Percentiles rank a stretch among this genome's conserved stretches.
These are phyloP conservation scores for Chlamydomonas incerta DNA, from an alignment of 139 green algal species.

Conservation along the genomic window DNA sequence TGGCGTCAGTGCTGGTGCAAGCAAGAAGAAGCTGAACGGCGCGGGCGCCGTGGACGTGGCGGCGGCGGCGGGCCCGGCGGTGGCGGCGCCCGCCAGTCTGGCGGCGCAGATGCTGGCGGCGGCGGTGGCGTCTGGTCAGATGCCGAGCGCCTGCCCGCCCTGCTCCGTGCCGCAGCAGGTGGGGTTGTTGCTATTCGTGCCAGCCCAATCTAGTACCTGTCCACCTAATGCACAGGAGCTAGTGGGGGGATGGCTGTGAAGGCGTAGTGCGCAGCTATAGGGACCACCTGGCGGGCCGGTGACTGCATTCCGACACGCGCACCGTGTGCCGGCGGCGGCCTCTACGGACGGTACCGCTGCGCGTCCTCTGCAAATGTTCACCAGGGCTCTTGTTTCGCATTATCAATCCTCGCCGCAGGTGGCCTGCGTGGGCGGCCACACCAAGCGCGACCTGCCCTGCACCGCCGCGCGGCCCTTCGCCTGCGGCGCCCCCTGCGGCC, in stretches of 20 bases:
- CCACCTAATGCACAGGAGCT: too few species aligned
- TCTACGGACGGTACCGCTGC: too few species aligned
- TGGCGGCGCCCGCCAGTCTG: neutral
- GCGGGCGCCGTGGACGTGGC: neutral
- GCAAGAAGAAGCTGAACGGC: neutral
- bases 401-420: too few species aligned
- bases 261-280: too few species aligned
- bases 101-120: slow-evolving; percentile 42
- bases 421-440: slow-evolving; percentile 68
- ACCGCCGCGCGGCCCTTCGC: slow-evolving; percentile 46
- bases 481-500: slow-evolving; percentile 59
- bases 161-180: slow-evolving; percentile 48
- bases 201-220: too few species aligned
- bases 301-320: too few species aligned
- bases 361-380: too few species aligned
- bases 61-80: neutral
- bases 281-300: too few species aligned
- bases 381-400: too few species aligned
- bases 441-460: slow-evolving; percentile 50
- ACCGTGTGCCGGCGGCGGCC: too few species aligned
- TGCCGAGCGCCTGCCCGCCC: slow-evolving; percentile 60
- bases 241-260: too few species aligned
- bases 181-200: too few species aligned
- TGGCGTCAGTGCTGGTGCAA: neutral
- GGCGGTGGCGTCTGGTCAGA: slow-evolving; percentile 6